Percentiles rank a stretch among this genome's conserved stretches.
phyloP scores from a whole-genome alignment of 768 basidiomycete species.

The Lactarius akahatsu region DNA sequence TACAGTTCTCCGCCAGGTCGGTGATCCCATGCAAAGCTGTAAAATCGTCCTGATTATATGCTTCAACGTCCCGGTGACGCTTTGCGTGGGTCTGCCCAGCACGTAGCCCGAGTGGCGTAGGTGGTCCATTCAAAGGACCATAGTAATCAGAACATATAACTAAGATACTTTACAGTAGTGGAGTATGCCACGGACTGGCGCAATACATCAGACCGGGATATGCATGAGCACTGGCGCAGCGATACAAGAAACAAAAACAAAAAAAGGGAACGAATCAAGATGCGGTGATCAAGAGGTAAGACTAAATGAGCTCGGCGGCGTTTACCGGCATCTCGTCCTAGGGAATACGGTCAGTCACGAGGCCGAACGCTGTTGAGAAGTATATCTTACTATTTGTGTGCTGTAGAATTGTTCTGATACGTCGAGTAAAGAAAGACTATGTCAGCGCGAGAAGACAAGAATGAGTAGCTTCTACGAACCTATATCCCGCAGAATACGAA shows the following conservation, averaged over 20 bases:
- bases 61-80: too few relatives aligned
- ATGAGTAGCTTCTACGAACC: constrained; percentile 49
- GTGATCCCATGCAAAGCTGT: too few relatives aligned
- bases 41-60: too few relatives aligned
- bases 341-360: constrained; percentile 32
- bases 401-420: constrained; percentile 89
- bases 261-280: neutral
- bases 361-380: neutral
- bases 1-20: too few relatives aligned
- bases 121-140: neutral
- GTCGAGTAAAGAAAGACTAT: neutral
- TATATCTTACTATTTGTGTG: constrained; percentile 75
- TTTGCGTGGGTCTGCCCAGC: too few relatives aligned
- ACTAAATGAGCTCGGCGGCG: constrained; percentile 92
- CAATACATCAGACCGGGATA: constrained; percentile 17
- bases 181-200: neutral
- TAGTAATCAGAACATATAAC: neutral
- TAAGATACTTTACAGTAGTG: constrained; percentile 26
- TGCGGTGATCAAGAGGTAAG: neutral
- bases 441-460: constrained; percentile 3
- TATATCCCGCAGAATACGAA: constrained; percentile 95
- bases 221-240: constrained; percentile 14
- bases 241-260: constrained; percentile 18
- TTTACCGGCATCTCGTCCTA: constrained; percentile 99
- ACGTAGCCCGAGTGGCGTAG: too few relatives aligned